Evolutionary conservation across 2,329 filamentous ascomycete species (phyloP), one percentile per base, ranked within the genome.

Genomic region (Biscogniauxia mediterranea): DNA sequence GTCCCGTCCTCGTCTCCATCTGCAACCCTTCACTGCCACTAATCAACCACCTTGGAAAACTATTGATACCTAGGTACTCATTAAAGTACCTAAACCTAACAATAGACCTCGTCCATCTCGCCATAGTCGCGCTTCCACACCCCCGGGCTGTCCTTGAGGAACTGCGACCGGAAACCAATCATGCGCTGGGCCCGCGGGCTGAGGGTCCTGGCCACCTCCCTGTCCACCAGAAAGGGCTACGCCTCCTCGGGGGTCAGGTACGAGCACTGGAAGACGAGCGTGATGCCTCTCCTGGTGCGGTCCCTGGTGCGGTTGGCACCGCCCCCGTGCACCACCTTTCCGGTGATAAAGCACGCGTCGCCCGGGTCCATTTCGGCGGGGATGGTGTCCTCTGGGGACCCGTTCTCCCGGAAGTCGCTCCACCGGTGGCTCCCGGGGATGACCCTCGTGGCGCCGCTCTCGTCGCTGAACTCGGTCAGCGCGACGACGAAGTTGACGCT

Each of bases 291-390:
- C 26, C 68, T 57, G 38, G 60, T 64, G 20, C 52, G 17, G 38
- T 64, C 59, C 54, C 64, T 57, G 28, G 72, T 74, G 38, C n/a
- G 58, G 61, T 74, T 74, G 9, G 62, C 69, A n/a, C 72, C 73
- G 8, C 69, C 69, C 6, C 72, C 71, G 56, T 75, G 72, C 19
- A 74, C 69, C 5, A 74, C 69, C 67, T 74, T 75, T 32, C 73
- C 71, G 25, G 61, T 67, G 49, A 75, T 71, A 58, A 74, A 70
- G 46, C 67, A 68, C 9, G 68, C 69, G 57, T 74, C 72, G 11
- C 73, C 73, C 0, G 61, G 57, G 15, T 71, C 59, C 70, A 73
- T 73, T 59, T 72, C 72, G 9, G 68, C 70, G 4, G 65, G 61
- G 17, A 67, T 58, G 11, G 61, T 65, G 19, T 64, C 60, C 23